These are phyloP conservation scores for Amanita polypyramis DNA, from an alignment of 768 basidiomycete species.

Conservation along the genomic window DNA sequence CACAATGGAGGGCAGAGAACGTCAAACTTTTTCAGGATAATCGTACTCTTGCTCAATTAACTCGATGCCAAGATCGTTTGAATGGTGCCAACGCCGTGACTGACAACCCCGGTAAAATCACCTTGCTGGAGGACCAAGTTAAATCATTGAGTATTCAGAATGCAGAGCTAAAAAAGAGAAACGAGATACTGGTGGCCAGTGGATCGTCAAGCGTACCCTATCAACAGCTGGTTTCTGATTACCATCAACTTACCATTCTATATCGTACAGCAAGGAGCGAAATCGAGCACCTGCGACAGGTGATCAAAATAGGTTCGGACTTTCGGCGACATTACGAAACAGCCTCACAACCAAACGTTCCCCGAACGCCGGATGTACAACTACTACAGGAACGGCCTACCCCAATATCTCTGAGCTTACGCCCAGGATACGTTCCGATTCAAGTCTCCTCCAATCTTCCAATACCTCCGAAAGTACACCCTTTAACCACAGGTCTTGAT, in stretches of 20 bases:
- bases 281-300: conserved; percentile 11
- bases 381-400: background rate
- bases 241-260: conserved; percentile 7
- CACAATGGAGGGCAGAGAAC: conserved; percentile 25
- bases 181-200: conserved; percentile 10
- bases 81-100: conserved; percentile 10
- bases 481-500: background rate
- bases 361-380: background rate
- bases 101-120: conserved; percentile 14
- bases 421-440: background rate
- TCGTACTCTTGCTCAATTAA: conserved; percentile 16
- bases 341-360: background rate
- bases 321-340: too few relatives aligned
- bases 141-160: conserved; percentile 14
- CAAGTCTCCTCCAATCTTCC: background rate
- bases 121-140: conserved; percentile 15
- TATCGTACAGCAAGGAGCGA: conserved; percentile 13
- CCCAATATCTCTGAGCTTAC: background rate
- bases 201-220: conserved; percentile 8
- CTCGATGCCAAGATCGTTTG: conserved; percentile 14
- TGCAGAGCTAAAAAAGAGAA: conserved; percentile 9
- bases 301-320: background rate
- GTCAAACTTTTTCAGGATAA: conserved; percentile 31
- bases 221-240: conserved; percentile 13
- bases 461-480: background rate